Conservation (phyloP, 352 stramenopile species). For the Phytophthora idaei region DNA sequence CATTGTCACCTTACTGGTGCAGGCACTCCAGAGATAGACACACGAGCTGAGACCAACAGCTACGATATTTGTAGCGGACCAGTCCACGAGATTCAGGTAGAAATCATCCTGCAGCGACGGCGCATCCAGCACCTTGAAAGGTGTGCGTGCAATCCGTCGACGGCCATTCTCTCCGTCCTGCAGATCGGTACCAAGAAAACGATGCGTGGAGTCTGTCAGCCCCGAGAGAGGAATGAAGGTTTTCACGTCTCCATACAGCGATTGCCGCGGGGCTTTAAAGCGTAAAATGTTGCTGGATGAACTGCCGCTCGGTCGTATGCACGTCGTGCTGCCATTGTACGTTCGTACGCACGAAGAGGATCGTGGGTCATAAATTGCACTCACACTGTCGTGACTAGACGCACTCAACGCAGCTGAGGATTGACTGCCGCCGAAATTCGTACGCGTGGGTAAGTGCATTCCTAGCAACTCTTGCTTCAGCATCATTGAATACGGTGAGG, state of each 20-base stretch:
- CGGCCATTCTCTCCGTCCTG: slow-evolving; percentile 38
- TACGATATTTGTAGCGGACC: slow-evolving; percentile 95
- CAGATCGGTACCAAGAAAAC: slow-evolving; percentile 21
- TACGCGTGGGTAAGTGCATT: slow-evolving; percentile 50
- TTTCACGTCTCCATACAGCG: slow-evolving; percentile 66
- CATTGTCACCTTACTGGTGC: slow-evolving; percentile 93
- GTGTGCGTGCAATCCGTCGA: slow-evolving; percentile 91
- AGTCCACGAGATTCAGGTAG: slow-evolving; percentile 98
- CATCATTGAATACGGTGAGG: slow-evolving; percentile 75
- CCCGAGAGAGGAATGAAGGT: slow-evolving; percentile 53
- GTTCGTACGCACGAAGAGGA: slow-evolving; percentile 32
- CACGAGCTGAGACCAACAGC: slow-evolving; percentile 93
- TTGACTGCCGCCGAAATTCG: slow-evolving; percentile 31
- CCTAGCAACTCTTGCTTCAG: slow-evolving; percentile 79
- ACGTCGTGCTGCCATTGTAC: slow-evolving; percentile 38
- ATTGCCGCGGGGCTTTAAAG: slow-evolving; percentile 72
- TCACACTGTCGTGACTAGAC: slow-evolving; percentile 31
- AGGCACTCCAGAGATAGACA: slow-evolving; percentile 96
- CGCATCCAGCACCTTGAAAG: slow-evolving; percentile 98
- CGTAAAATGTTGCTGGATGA: slow-evolving; percentile 73
- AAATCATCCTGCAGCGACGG: slow-evolving; percentile 97
- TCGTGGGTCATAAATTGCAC: slow-evolving; percentile 35
- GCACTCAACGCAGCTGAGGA: slow-evolving; percentile 21
- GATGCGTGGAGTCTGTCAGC: slow-evolving; percentile 47
- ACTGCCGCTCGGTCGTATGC: slow-evolving; percentile 33